A percentile compares a stretch with the other conserved stretches of the same genome.
These are phyloP conservation scores for Entomortierella chlamydospora DNA, from an alignment of 192 early-diverging fungal genomes.

Conservation along the genomic window DNA sequence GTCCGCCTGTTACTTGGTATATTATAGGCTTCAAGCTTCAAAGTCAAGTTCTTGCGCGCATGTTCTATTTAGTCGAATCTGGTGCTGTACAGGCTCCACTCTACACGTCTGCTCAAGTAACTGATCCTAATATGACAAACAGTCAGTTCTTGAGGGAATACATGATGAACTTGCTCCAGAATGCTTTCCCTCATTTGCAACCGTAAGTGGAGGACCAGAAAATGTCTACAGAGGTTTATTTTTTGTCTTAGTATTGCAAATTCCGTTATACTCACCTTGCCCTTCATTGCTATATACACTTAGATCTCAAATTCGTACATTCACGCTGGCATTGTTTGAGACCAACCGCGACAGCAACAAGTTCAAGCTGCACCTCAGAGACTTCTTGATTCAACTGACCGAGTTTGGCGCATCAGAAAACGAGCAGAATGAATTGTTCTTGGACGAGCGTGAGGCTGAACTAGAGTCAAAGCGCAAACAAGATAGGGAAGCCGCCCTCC, in stretches of 20 bases:
- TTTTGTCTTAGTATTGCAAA: constrained; percentile 5
- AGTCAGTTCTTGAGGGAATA: constrained; percentile 84
- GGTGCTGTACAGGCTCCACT: constrained; percentile 89
- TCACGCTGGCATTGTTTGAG: constrained; percentile 90
- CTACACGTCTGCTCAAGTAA: constrained; percentile 76
- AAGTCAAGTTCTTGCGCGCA: constrained; percentile 87
- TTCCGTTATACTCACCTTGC: background rate
- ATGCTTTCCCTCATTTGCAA: constrained; percentile 94
- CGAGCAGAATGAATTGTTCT: constrained; percentile 84
- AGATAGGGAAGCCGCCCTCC: constrained; percentile 83
- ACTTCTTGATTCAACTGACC: constrained; percentile 94
- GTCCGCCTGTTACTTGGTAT: background rate
- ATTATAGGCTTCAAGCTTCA: constrained; percentile 90
- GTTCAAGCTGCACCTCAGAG: constrained; percentile 95
- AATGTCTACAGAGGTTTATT: background rate
- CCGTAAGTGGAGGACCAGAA: constrained; percentile 57
- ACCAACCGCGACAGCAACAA: constrained; percentile 81
- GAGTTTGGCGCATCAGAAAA: constrained; percentile 84
- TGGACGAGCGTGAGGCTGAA: constrained; percentile 92
- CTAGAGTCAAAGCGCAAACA: constrained; percentile 76
- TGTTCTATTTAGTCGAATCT: constrained; percentile 89
- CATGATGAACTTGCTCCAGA: constrained; percentile 82
- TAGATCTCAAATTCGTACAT: constrained; percentile 86
- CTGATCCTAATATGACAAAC: constrained; percentile 86
- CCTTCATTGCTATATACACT: background rate